Percentiles rank a stretch among this genome's conserved stretches.
Evolutionary conservation across 2,329 filamentous ascomycete genomes (phyloP).

Genomic region (Myriosclerotinia duriaeana): DNA sequence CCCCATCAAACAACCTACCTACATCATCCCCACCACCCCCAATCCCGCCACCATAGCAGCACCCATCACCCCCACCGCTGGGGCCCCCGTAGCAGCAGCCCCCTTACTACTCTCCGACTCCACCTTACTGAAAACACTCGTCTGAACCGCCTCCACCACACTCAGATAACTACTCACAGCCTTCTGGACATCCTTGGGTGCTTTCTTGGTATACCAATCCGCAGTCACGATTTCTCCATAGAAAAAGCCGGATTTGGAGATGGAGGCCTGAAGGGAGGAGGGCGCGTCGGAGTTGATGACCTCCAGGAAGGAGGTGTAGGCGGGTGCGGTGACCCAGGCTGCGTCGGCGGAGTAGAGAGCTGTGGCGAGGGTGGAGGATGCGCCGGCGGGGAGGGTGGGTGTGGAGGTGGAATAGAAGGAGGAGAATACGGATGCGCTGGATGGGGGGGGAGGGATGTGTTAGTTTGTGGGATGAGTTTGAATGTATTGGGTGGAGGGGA

Average conservation of each 20-base stretch:
- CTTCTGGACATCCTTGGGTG: conserved; percentile 27
- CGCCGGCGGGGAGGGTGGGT: conserved; percentile 27
- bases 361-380: conserved; percentile 32
- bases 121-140: conserved; percentile 29
- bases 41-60: conserved; percentile 23
- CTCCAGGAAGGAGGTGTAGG: not conserved
- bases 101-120: conserved; percentile 28
- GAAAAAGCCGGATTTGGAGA: conserved; percentile 25
- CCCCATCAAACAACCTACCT: not conserved
- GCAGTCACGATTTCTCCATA: conserved; percentile 26
- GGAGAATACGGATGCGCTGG: conserved; percentile 31
- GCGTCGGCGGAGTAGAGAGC: not conserved
- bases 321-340: conserved; percentile 1
- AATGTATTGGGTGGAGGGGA: not conserved
- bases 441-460: not conserved
- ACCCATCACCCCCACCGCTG: conserved; percentile 24
- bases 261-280: conserved; percentile 21
- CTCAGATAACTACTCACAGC: conserved; percentile 28
- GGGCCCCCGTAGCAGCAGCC: conserved; percentile 18
- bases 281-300: conserved; percentile 33
- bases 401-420: conserved; percentile 28
- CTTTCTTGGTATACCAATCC: conserved; percentile 34
- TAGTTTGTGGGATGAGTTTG: not conserved
- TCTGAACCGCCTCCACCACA: conserved; percentile 10
- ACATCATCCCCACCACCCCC: conserved; percentile 17